phyloP scores from a whole-genome alignment of 2,329 filamentous ascomycete species.

The Rhinocladiella similis region DNA sequence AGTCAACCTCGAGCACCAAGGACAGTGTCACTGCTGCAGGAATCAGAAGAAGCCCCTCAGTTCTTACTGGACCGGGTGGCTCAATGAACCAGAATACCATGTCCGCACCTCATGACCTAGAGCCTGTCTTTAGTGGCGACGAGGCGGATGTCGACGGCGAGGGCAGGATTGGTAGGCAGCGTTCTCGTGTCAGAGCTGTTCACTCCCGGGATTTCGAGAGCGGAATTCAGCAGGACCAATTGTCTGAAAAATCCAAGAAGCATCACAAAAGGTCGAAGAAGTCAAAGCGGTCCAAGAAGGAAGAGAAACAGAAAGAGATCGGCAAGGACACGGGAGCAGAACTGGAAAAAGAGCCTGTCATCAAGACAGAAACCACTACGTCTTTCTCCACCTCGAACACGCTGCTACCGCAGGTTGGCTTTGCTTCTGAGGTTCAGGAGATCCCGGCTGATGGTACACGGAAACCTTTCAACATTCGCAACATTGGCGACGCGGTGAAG shows the following conservation, averaged over 20 bases:
- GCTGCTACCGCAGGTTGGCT: slow-evolving; percentile 54
- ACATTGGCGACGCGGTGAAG: slow-evolving; percentile 60
- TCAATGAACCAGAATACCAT: slow-evolving; percentile 16
- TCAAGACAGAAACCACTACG: slow-evolving; percentile 6
- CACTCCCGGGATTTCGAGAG: slow-evolving; percentile 51
- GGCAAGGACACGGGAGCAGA: slow-evolving; percentile 28
- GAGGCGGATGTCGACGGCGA: slow-evolving; percentile 56
- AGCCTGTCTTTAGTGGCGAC: slow-evolving; percentile 47
- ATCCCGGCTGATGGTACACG: slow-evolving; percentile 35
- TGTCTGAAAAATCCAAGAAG: slow-evolving; percentile 33
- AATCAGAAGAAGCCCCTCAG: slow-evolving; percentile 41
- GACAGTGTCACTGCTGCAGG: slow-evolving; percentile 53
- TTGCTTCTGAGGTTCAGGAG: slow-evolving; percentile 46
- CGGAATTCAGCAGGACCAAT: slow-evolving; percentile 22
- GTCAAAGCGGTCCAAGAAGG: slow-evolving; percentile 20
- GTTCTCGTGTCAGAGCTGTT: slow-evolving; percentile 25
- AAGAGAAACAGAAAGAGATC: slow-evolving; percentile 33
- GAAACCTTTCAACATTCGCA: slow-evolving; percentile 58
- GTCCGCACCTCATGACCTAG: slow-evolving; percentile 16
- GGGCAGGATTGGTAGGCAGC: slow-evolving; percentile 30
- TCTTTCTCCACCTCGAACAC: slow-evolving; percentile 9
- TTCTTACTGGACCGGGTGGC: slow-evolving; percentile 34
- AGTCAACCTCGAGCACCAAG: slow-evolving; percentile 72
- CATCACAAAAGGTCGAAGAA: slow-evolving; percentile 33
- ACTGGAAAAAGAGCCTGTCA: slow-evolving; percentile 30